phyloP scores from a whole-genome alignment of 2,329 filamentous ascomycete species.

The Epichloe coenophiala region DNA sequence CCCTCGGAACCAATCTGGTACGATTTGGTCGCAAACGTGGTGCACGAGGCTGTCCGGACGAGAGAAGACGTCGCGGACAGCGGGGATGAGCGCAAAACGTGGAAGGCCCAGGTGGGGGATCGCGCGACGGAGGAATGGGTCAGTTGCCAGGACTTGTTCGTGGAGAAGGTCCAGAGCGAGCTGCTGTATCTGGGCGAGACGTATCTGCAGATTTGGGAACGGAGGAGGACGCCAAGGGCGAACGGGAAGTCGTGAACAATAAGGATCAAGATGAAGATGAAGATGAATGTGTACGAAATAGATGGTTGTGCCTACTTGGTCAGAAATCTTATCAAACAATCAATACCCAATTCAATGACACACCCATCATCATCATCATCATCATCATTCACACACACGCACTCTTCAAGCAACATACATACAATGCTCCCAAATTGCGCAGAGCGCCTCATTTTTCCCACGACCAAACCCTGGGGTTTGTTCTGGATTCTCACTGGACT shows the following conservation, averaged over 20 bases:
- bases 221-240: conserved; percentile 37
- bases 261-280: too few relatives aligned
- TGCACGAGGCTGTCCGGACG: conserved; percentile 66
- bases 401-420: too few relatives aligned
- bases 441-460: too few relatives aligned
- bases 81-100: conserved; percentile 75
- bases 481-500: not conserved
- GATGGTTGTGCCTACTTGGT: too few relatives aligned
- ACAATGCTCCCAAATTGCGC: too few relatives aligned
- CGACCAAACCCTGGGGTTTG: not conserved
- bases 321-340: too few relatives aligned
- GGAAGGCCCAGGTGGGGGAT: conserved; percentile 84
- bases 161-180: conserved; percentile 80
- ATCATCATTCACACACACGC: too few relatives aligned
- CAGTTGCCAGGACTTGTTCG: conserved; percentile 84
- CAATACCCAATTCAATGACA: too few relatives aligned
- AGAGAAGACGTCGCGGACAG: conserved; percentile 80
- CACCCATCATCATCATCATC: too few relatives aligned
- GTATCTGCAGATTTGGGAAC: conserved; percentile 94
- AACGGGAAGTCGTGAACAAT: not conserved
- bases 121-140: conserved; percentile 78
- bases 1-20: conserved; percentile 80
- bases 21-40: conserved; percentile 91
- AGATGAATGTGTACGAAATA: too few relatives aligned
- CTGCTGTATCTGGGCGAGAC: conserved; percentile 85